phyloP scores from a whole-genome alignment of 495 filamentous ascomycete species.

The Talaromyces ruber region DNA sequence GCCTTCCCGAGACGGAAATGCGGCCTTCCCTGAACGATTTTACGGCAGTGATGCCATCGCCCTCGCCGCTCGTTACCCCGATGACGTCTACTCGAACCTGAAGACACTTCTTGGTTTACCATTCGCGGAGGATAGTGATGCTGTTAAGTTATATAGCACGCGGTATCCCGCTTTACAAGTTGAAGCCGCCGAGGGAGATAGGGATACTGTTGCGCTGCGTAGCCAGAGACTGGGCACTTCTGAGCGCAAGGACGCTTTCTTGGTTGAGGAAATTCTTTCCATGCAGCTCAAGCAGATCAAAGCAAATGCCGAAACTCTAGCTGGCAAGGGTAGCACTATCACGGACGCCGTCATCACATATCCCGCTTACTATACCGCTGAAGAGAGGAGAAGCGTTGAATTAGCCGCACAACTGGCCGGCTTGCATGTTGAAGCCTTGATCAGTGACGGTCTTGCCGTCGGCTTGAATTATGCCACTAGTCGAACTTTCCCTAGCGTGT shows the following conservation, averaged over 20 bases:
- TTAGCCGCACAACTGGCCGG: slow-evolving; percentile 82
- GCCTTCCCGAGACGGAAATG: slow-evolving; percentile 51
- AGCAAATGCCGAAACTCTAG: slow-evolving; percentile 75
- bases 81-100: slow-evolving; percentile 89
- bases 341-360: slow-evolving; percentile 82
- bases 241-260: slow-evolving; percentile 60
- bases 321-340: slow-evolving; percentile 66
- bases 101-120: slow-evolving; percentile 75
- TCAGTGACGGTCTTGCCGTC: slow-evolving; percentile 88
- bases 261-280: slow-evolving; percentile 87
- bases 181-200: slow-evolving; percentile 37
- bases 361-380: slow-evolving; percentile 81
- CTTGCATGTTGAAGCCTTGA: slow-evolving; percentile 70
- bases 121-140: slow-evolving; percentile 43
- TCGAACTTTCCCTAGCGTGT: slow-evolving; percentile 76
- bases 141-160: slow-evolving; percentile 56
- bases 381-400: slow-evolving; percentile 75
- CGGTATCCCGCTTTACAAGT: slow-evolving; percentile 58
- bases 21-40: slow-evolving; percentile 72
- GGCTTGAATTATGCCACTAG: slow-evolving; percentile 91
- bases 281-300: slow-evolving; percentile 92
- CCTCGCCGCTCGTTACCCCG: slow-evolving; percentile 76
- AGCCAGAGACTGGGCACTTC: slow-evolving; percentile 60
- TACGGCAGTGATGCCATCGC: slow-evolving; percentile 91
- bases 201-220: slow-evolving; percentile 66